Evolutionary conservation across 257 asterid species (phyloP), one percentile per base, ranked within the genome.

Genomic region (Thymus quinquecostatus): DNA sequence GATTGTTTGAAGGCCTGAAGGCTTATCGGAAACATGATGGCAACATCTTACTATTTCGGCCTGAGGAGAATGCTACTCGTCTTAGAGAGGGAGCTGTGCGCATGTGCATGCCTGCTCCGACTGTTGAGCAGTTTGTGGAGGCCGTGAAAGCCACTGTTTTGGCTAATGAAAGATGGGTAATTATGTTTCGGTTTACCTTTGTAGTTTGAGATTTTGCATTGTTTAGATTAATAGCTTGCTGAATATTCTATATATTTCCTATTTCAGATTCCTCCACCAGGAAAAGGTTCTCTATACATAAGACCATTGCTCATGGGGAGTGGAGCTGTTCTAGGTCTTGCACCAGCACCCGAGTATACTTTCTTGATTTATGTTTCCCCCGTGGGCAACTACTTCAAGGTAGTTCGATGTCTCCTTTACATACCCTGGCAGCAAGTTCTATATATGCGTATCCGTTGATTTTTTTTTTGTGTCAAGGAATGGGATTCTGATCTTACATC

Each of bases 281-380:
- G 99, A 61, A 95, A 84, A 88, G 98, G 99, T 69, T 88, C 98
- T 58, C 79, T 95, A 45, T 95, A 95, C 54, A 86, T 95, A 70
- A 86, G 98, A 63, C 99, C 98, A 27, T 78, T 95, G 92, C 97
- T 92, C 51, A 89, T 95, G 96, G 99, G 99, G 49, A 95, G 96
- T 80, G 99, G 99, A 61, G 91, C 97, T 64, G 92, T 92, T 80
- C 91, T 95, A 33, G 99, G 99, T 65, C 96, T 95, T 75, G 95
- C 98, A 79, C 98, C 99, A 40, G 91, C 99, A 78, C 97, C 99
- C 0, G 99, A 95, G 79, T 89, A 95, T 81, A 95, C 98, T 60
- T 92, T 92, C 74, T 76, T 95, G 78, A 87, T 92, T 73, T 95
- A 89, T 73, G 98, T 95, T 66, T 86, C 98, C 6, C 99, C 98